Percentiles rank a stretch among this genome's conserved stretches.
Evolutionary conservation across 2,329 filamentous ascomycete genomes (phyloP).

Genomic region (Periconia sp.): DNA sequence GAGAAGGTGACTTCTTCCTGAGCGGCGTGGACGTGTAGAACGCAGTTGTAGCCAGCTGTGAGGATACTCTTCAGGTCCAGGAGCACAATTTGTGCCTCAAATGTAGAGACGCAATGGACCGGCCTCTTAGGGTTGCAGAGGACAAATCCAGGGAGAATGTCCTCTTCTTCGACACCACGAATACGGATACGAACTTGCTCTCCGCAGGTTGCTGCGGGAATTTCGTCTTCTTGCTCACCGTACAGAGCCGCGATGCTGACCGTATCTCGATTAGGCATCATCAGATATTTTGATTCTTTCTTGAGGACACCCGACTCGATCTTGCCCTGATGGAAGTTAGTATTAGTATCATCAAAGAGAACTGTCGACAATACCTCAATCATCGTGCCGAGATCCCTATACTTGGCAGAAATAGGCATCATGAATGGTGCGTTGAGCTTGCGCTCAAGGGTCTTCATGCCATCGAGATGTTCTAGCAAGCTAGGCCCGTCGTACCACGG

Average conservation of each 20-base stretch:
- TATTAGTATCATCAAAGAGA: neutral
- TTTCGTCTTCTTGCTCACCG: constrained; percentile 95
- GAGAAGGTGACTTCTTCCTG: constrained; percentile 97
- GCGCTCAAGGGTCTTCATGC: constrained; percentile 89
- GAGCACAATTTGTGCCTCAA: constrained; percentile 96
- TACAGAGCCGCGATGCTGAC: constrained; percentile 86
- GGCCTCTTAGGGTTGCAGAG: constrained; percentile 93
- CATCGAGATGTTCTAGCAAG: constrained; percentile 92
- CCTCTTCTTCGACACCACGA: constrained; percentile 95
- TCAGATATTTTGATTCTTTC: constrained; percentile 82
- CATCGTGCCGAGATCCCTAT: constrained; percentile 96
- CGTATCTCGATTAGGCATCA: constrained; percentile 93
- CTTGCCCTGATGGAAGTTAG: constrained; percentile 64
- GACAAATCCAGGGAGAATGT: constrained; percentile 93
- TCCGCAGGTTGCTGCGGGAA: constrained; percentile 80
- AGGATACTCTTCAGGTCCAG: constrained; percentile 94
- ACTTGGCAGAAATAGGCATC: constrained; percentile 98
- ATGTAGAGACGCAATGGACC: constrained; percentile 86
- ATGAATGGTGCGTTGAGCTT: constrained; percentile 98
- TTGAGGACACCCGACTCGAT: constrained; percentile 93
- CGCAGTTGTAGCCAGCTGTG: constrained; percentile 95
- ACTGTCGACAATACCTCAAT: constrained; percentile 66
- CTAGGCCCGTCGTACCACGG: constrained; percentile 91
- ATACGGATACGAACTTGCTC: constrained; percentile 93
- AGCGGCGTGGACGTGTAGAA: constrained; percentile 94